Conservation (phyloP, 495 filamentous ascomycete genomes). For the Penicillium taxi region DNA sequence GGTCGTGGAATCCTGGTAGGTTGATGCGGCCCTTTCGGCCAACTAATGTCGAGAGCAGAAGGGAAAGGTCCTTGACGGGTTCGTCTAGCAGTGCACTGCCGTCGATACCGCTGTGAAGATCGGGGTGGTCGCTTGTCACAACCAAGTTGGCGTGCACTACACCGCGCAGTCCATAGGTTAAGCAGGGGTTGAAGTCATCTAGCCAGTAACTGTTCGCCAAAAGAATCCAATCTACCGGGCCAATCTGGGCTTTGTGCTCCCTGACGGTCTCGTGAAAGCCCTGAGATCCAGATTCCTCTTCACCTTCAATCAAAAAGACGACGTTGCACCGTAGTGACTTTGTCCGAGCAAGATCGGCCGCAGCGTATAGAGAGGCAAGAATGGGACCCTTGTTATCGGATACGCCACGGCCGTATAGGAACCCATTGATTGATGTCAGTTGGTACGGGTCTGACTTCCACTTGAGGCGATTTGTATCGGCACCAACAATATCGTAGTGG, state of each 20-base stretch:
- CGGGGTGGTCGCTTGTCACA: conserved; percentile 74
- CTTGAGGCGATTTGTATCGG: conserved; percentile 63
- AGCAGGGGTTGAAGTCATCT: conserved; percentile 86
- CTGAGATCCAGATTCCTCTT: conserved; percentile 89
- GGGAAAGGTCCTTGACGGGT: conserved; percentile 79
- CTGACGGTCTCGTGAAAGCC: conserved; percentile 77
- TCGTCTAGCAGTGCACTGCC: conserved; percentile 83
- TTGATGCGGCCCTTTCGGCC: conserved; percentile 50
- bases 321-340: conserved; percentile 77
- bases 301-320: conserved; percentile 89
- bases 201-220: conserved; percentile 98
- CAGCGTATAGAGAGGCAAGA: conserved; percentile 85
- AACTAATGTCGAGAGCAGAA: conserved; percentile 70
- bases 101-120: conserved; percentile 93
- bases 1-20: conserved; percentile 76
- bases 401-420: conserved; percentile 91
- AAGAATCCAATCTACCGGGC: conserved; percentile 84
- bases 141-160: conserved; percentile 89
- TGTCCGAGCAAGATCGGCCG: conserved; percentile 72
- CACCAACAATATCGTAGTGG: conserved; percentile 97
- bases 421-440: conserved; percentile 78
- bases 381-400: conserved; percentile 97
- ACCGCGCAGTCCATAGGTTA: conserved; percentile 92
- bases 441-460: conserved; percentile 86
- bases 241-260: conserved; percentile 73